phyloP scores from a whole-genome alignment of 805 yeast genomes.

The Candida anglica region DNA sequence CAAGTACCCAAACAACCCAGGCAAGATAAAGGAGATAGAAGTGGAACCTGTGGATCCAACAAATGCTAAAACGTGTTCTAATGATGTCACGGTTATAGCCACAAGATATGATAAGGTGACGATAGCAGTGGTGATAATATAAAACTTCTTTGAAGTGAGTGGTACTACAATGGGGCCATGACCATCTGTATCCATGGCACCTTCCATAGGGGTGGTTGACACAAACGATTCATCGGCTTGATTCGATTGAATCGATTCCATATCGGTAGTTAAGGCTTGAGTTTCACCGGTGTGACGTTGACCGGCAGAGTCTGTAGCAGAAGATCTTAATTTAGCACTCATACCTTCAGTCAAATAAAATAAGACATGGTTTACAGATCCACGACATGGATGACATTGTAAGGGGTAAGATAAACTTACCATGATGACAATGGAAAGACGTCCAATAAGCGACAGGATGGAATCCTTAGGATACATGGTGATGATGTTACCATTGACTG shows the following conservation, averaged over 20 bases:
- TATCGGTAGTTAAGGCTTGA: constrained; percentile 22
- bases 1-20: constrained; percentile 72
- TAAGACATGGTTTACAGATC: constrained; percentile 63
- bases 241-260: constrained; percentile 16
- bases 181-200: constrained; percentile 43
- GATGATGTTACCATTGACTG: constrained; percentile 63
- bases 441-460: constrained; percentile 47
- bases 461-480: constrained; percentile 59
- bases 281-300: constrained; percentile 19
- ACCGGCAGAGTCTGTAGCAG: constrained; percentile 20
- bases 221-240: constrained; percentile 34
- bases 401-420: constrained; percentile 74
- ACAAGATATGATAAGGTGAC: constrained; percentile 46
- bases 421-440: constrained; percentile 64
- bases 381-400: constrained; percentile 77
- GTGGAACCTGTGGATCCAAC: constrained; percentile 87
- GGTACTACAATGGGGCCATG: constrained; percentile 49
- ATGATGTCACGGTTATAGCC: constrained; percentile 58
- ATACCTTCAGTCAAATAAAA: constrained; percentile 43
- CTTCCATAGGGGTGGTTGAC: constrained; percentile 44
- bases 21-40: constrained; percentile 70
- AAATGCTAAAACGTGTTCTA: constrained; percentile 65
- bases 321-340: constrained; percentile 15
- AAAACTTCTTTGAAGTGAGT: constrained; percentile 42
- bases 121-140: constrained; percentile 45